Percentiles rank a stretch among this genome's conserved stretches.
phyloP scores from a whole-genome alignment of 345 rosid species.

The Capsella bursapastoris region DNA sequence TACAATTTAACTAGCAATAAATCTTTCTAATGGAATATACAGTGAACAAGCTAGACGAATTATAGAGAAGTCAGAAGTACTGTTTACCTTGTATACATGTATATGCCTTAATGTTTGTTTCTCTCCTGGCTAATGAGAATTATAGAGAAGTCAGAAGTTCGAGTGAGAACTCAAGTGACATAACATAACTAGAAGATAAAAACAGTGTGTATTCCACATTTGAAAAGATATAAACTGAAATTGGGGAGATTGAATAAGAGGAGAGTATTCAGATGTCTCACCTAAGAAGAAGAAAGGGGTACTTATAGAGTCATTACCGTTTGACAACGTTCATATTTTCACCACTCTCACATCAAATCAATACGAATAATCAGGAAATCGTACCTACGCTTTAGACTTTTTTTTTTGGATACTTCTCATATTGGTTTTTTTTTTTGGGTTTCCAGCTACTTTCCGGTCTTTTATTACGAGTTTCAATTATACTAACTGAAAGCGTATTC shows the following conservation, averaged over 20 bases:
- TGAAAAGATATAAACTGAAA: neutral
- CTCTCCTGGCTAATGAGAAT: neutral
- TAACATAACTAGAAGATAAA: too few species aligned
- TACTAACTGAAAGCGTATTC: neutral
- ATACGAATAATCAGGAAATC: neutral
- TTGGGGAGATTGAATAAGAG: neutral
- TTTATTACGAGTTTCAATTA: neutral
- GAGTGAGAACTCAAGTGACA: neutral
- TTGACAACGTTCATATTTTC: neutral
- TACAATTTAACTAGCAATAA: neutral
- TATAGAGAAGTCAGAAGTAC: neutral
- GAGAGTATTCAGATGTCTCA: neutral
- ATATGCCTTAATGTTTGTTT: neutral
- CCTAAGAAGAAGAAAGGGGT: neutral
- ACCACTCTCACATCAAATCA: neutral
- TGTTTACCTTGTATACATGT: neutral
- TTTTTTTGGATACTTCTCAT: too few species aligned
- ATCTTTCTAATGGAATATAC: neutral
- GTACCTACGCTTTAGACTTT: neutral
- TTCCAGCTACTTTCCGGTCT: too few species aligned
- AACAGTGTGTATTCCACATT: neutral
- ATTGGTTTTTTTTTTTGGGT: too few species aligned
- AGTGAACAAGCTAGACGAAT: neutral
- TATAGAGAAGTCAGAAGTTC: neutral
- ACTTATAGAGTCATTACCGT: neutral